Base-by-base conservation (phyloP, 305 asterid genomes). In the Fraxinus sp. region DNA sequence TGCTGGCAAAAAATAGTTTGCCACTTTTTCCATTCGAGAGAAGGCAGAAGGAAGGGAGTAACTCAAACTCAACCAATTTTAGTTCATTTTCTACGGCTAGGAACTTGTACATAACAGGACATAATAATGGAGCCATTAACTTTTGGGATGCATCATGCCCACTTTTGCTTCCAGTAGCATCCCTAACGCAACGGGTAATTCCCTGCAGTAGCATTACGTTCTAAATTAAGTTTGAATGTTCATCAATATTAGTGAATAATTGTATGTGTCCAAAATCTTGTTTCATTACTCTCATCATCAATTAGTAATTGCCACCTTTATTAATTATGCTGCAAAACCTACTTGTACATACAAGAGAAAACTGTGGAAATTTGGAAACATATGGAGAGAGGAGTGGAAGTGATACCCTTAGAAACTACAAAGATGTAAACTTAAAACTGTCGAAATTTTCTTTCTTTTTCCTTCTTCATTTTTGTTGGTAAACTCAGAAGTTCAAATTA, bases 81-180 rank as follows among this genome's bases (percentile, higher is more conserved):
- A 81, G 87, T 77, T 81, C 92, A 18, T 87, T 94, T 88, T 88
- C 93, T 20, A 94, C 86, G 87, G 93, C 94, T 57, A 88, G 84
- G 82, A 96, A 96, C 88, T 81, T 96, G 82, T 88, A 89, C 84
- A 85, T 96, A 77, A 93, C 97, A 24, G 99, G 99, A 62, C 97
- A 96, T 82, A 83, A 86, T 80, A 90, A 92, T 83, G 99, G 99
- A 78, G 90, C 91, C 68, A 88, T 96, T 77, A 93, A 92, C 80
- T 90, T 94, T 87, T 96, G 99, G 99, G 97, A 94, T 86, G 93
- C 92, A 77, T 88, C 98, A 20, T 89, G 94, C 86, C 96, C 98
- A n/a, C 94, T 94, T 85, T 79, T 95, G 68, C 90, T 89, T 83
- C 97, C 93, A 77, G 77, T 92, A 78, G 91, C 91, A 78, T 91